phyloP scores from a whole-genome alignment of 2,329 filamentous ascomycete species.

The Aureobasidium sp. region DNA sequence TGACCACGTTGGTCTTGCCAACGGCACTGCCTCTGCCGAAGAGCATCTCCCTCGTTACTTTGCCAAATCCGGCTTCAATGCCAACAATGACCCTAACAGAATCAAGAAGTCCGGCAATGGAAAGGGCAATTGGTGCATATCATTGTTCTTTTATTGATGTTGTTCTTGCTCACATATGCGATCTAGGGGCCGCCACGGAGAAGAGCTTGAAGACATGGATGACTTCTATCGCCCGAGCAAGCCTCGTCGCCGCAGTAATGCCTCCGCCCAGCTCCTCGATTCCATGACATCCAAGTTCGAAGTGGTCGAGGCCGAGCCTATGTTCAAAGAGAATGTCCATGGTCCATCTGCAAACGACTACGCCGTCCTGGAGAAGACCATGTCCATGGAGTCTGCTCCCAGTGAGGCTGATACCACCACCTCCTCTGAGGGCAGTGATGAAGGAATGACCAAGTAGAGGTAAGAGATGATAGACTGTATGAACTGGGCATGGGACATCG shows the following conservation, averaged over 20 bases:
- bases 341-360: slow-evolving; percentile 53
- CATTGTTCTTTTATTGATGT: too few species aligned
- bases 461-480: slow-evolving; percentile 7
- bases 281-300: slow-evolving; percentile 98
- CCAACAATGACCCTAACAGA: slow-evolving; percentile 80
- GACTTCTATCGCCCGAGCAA: slow-evolving; percentile 68
- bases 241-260: slow-evolving; percentile 86
- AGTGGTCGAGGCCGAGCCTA: slow-evolving; percentile 76
- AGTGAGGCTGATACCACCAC: slow-evolving; percentile 11
- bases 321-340: slow-evolving; percentile 82
- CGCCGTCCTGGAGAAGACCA: slow-evolving; percentile 10
- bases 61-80: slow-evolving; percentile 68
- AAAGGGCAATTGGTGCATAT: slow-evolving; percentile 82
- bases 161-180: slow-evolving; percentile 11
- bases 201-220: slow-evolving; percentile 75
- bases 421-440: neutral
- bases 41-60: slow-evolving; percentile 88
- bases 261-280: slow-evolving; percentile 63
- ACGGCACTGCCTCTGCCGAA: slow-evolving; percentile 61
- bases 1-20: slow-evolving; percentile 73
- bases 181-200: slow-evolving; percentile 72
- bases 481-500: slow-evolving; percentile 11
- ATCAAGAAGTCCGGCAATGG: slow-evolving; percentile 94
- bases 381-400: slow-evolving; percentile 1
- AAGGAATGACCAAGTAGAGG: slow-evolving; percentile 8